Base-by-base conservation (phyloP, 2,329 filamentous ascomycete species). In the Arachnomyces sp. region DNA sequence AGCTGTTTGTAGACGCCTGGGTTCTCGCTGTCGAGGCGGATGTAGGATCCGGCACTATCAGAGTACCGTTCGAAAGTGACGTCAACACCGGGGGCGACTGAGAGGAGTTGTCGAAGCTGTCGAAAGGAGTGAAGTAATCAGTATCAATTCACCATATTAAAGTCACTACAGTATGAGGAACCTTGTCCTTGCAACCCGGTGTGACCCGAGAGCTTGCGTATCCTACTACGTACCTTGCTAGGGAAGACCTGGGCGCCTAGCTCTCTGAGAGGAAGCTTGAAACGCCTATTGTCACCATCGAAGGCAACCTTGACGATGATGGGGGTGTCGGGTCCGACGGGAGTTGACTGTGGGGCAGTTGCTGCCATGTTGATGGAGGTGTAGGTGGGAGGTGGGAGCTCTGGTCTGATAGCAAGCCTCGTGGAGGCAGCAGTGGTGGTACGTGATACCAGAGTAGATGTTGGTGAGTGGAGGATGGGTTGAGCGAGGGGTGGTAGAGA, bases 1-100 rank as follows among this genome's bases (percentile, higher is more conserved):
- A 98, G 81, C 61, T 95, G 92, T 72, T 95, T 96, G 74, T 94
- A 98, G 56, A 94, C 85, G 34, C 84, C 73, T 7, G 76, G 67
- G 57, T 94, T 93, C 59, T 73, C 72, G 46, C 79, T 71, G 61
- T 94, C 83, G 44, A 98, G 81, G 33, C 76, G 72, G 49, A 96
- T 77, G 64, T 84, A 96, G 49, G 79, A 72, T 34, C 74, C 82
- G 49, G 87, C 85, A 49, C 88, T 95, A 66, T 98, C 92, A 49
- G 92, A 96, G 68, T 88, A 98, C 52, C 92, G 86, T 70, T 96
- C 89, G 55, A 96, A 81, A 54, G 80, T 65, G 58, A 82, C 74
- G 38, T 76, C 65, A 45, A 77, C 71, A 56, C 78, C 72, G 35
- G 72, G 58, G 28, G 77, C 73, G 51, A 93, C 78, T 45, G 70